Percentiles rank a stretch among this genome's conserved stretches.
These are phyloP conservation scores for Phytophthora constricta DNA, from an alignment of 352 stramenopile genomes.

Conservation along the genomic window DNA sequence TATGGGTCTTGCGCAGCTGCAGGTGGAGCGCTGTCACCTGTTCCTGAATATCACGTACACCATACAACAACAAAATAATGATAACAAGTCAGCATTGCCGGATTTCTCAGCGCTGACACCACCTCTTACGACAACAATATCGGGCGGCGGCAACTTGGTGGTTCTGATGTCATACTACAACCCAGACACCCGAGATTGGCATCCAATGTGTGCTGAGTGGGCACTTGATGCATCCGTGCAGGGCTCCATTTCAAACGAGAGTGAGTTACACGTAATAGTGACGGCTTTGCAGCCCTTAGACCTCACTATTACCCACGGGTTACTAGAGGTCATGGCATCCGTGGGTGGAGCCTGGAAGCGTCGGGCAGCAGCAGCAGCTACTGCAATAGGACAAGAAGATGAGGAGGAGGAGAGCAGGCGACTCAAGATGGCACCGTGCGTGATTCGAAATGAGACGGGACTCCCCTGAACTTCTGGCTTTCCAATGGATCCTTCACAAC, in stretches of 20 bases:
- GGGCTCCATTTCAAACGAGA: conserved; percentile 47
- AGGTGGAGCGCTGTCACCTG: conserved; percentile 70
- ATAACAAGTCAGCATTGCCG: conserved; percentile 17
- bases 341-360: conserved; percentile 79
- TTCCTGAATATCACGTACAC: conserved; percentile 81
- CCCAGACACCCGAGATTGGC: conserved; percentile 81
- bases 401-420: conserved; percentile 32
- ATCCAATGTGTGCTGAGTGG: conserved; percentile 85
- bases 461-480: conserved; percentile 77
- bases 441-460: conserved; percentile 83
- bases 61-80: conserved; percentile 15
- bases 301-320: conserved; percentile 77
- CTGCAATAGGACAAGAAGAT: too few species aligned
- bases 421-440: conserved; percentile 68
- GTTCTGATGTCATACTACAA: conserved; percentile 85
- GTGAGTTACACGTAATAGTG: conserved; percentile 78
- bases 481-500: conserved; percentile 54
- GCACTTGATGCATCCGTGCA: conserved; percentile 72
- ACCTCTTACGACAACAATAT: conserved; percentile 58
- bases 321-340: conserved; percentile 80
- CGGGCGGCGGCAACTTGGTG: conserved; percentile 67
- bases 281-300: conserved; percentile 76
- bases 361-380: conserved; percentile 15
- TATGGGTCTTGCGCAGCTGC: conserved; percentile 82
- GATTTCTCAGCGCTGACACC: not conserved